Evolutionary conservation across 768 basidiomycete genomes (phyloP).

Genomic region (Infundibulicybe gibba): DNA sequence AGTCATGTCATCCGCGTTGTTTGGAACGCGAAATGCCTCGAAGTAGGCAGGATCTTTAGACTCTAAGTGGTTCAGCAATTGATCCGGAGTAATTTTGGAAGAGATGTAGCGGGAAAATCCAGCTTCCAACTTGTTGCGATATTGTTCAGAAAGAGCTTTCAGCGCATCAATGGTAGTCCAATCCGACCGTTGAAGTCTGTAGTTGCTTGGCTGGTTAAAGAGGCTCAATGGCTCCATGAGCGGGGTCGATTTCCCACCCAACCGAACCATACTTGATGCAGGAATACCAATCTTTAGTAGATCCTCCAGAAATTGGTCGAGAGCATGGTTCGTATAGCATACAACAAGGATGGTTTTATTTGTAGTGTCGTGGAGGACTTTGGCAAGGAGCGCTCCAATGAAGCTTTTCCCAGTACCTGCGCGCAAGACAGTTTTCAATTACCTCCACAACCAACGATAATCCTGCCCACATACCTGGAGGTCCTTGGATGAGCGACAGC

Average conservation of each 20-base stretch:
- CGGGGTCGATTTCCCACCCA: slow-evolving; percentile 53
- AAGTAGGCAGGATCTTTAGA: slow-evolving; percentile 45
- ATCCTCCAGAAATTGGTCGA: slow-evolving; percentile 66
- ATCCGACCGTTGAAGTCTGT: slow-evolving; percentile 24
- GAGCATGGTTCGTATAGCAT: slow-evolving; percentile 73
- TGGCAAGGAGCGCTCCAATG: slow-evolving; percentile 65
- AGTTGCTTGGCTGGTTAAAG: slow-evolving; percentile 27
- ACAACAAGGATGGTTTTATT: slow-evolving; percentile 56
- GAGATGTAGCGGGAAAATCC: slow-evolving; percentile 16
- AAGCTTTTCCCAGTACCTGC: slow-evolving; percentile 75
- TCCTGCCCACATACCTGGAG: slow-evolving; percentile 46
- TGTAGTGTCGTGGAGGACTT: slow-evolving; percentile 48
- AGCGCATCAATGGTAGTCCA: slow-evolving; percentile 38
- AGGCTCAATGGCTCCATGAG: slow-evolving; percentile 44
- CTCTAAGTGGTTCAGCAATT: slow-evolving; percentile 45
- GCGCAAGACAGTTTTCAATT: not conserved
- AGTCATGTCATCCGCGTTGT: slow-evolving; percentile 39
- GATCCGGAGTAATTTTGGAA: slow-evolving; percentile 12
- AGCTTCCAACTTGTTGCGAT: slow-evolving; percentile 16
- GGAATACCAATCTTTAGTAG: slow-evolving; percentile 63
- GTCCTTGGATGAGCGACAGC: slow-evolving; percentile 66
- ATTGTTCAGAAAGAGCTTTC: slow-evolving; percentile 18
- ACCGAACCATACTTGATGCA: slow-evolving; percentile 42
- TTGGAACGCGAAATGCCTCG: slow-evolving; percentile 41
- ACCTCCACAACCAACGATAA: no score